Evolutionary conservation across 2,329 filamentous ascomycete genomes (phyloP).

Genomic region (Nigrospora sphaerica): DNA sequence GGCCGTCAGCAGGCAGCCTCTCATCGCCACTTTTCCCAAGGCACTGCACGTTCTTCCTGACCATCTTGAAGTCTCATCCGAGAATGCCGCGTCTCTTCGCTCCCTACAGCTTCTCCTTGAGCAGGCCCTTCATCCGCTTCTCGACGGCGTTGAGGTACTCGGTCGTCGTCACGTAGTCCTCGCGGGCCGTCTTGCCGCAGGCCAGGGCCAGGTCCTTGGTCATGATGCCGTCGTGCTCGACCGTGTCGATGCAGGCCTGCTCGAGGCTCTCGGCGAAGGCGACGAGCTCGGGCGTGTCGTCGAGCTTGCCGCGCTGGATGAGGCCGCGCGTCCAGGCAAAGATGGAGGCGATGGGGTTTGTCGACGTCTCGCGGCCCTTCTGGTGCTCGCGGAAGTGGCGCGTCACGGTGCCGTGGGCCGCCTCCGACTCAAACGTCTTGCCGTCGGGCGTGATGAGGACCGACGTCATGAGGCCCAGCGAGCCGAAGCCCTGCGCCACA

Average conservation of each 20-base stretch:
- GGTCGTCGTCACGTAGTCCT: slow-evolving; percentile 82
- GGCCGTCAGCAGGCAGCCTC: too few species aligned
- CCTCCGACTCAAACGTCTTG: slow-evolving; percentile 95
- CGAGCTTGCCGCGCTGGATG: slow-evolving; percentile 85
- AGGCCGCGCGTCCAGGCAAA: slow-evolving; percentile 98
- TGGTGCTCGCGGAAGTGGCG: slow-evolving; percentile 99
- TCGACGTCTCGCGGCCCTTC: slow-evolving; percentile 94
- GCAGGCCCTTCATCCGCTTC: slow-evolving; percentile 71
- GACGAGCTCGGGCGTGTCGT: slow-evolving; percentile 85
- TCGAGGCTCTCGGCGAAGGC: slow-evolving; percentile 88
- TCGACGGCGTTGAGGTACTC: slow-evolving; percentile 93
- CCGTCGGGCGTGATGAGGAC: slow-evolving; percentile 95
- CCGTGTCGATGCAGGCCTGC: slow-evolving; percentile 88
- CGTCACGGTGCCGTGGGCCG: slow-evolving; percentile 95
- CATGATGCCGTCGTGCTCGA: slow-evolving; percentile 93
- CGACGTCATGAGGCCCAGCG: slow-evolving; percentile 96
- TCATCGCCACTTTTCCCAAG: too few species aligned
- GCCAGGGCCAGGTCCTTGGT: slow-evolving; percentile 98
- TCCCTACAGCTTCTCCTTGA: slow-evolving; percentile 68
- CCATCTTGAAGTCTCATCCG: too few species aligned
- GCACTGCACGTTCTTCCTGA: too few species aligned
- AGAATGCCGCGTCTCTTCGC: neutral
- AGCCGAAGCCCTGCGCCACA: slow-evolving; percentile 96
- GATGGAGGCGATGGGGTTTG: slow-evolving; percentile 97
- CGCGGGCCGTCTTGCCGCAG: slow-evolving; percentile 77